Evolutionary conservation across 2,329 filamentous ascomycete species (phyloP), one percentile per base, ranked within the genome.

Genomic region (Epichloe bromicola): DNA sequence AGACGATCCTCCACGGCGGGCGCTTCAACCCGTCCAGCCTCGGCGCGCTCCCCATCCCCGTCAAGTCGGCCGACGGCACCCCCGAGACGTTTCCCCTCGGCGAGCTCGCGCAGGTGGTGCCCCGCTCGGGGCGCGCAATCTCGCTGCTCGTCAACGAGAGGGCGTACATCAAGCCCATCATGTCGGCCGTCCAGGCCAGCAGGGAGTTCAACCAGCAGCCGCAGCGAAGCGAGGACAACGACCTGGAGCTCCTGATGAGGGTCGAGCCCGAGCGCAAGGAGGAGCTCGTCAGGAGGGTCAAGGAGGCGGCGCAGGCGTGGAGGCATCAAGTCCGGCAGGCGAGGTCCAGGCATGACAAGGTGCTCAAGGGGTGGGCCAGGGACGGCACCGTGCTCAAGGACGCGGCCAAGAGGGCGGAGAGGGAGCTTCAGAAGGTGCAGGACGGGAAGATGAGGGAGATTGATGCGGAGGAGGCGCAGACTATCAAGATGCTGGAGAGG

Each of bases 191-290:
- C 48, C 75, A 79, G 65, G 59, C 63, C 33, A 73, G 69, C 59
- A 59, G 63, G n/a, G 70, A 75, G 57, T 79, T 76, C 65, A 80
- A 80, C 69, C 76, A 80, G 70, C 76, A 79, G 70, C 76, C 77
- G 45, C 78, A 80, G 71, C 68, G 68, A 19, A 71, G 70, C 61
- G 68, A 74, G 44, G 77, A 80, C 62, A 80, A 80, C 64, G 75
- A 78, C 63, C 72, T 80, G 20, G 77, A 80, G 68, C 71, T 81
- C 52, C 59, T 75, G 30, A 68, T 81, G 54, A 71, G 70, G 59
- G 65, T 79, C 50, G 76, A 80, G 69, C 65, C 70, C 33, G 75
- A 77, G 66, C 65, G 65, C 56, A 69, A 65, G 50, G 76, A 77
- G 30, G 75, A 74, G 50, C 60, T 74, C 38, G 61, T 62, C 46